Evolutionary conservation across 1,139 yeast genomes (phyloP).

Genomic region (Pichia inconspicua): DNA sequence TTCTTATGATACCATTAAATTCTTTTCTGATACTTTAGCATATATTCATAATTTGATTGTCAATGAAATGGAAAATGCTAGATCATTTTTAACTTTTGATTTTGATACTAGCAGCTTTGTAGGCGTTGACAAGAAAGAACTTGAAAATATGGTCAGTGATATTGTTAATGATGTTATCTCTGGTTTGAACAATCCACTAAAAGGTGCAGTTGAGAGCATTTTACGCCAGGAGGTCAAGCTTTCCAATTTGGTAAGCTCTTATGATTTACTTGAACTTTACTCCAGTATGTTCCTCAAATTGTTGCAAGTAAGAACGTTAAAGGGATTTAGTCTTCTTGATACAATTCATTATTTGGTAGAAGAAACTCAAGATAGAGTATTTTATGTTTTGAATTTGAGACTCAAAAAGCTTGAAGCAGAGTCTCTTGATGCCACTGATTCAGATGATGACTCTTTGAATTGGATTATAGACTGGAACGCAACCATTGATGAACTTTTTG

Average conservation of each 20-base stretch:
- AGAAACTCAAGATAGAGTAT: conserved; percentile 36
- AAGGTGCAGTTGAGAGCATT: conserved; percentile 56
- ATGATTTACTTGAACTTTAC: conserved; percentile 60
- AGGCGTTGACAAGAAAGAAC: conserved; percentile 10
- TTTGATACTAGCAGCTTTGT: conserved; percentile 13
- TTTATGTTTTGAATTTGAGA: conserved; percentile 34
- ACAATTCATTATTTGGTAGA: conserved; percentile 23
- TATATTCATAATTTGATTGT: conserved; percentile 85
- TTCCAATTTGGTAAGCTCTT: conserved; percentile 48
- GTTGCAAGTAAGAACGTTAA: conserved; percentile 15
- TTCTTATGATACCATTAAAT: conserved; percentile 76
- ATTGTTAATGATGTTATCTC: conserved; percentile 40
- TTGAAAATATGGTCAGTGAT: conserved; percentile 31
- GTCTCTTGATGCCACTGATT: conserved; percentile 25
- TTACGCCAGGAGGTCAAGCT: conserved; percentile 59
- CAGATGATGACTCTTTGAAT: conserved; percentile 52
- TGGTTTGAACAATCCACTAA: conserved; percentile 43
- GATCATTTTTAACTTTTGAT: conserved; percentile 41
- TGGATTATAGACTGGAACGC: conserved; percentile 47
- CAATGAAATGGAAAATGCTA: conserved; percentile 74
- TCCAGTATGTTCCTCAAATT: conserved; percentile 58
- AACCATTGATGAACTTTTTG: conserved; percentile 44
- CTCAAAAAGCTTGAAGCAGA: conserved; percentile 34
- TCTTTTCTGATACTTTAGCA: conserved; percentile 82
- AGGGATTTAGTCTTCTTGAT: conserved; percentile 10